Percentiles rank a stretch among this genome's conserved stretches.
Evolutionary conservation across 129 eudicot species (phyloP).

Genomic region (Escallonia herrerae): DNA sequence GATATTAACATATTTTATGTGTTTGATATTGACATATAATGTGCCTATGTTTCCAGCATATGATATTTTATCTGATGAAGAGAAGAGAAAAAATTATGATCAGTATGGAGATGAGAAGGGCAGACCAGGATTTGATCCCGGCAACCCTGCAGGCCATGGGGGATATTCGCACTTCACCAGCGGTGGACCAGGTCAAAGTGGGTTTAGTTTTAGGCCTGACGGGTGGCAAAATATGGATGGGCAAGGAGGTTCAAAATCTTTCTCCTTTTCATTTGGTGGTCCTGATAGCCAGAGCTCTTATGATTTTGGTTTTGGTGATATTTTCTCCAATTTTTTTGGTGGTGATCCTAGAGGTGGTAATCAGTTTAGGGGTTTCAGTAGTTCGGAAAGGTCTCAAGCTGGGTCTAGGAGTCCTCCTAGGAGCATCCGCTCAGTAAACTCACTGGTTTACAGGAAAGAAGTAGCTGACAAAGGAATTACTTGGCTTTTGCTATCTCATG

Average conservation of each 20-base stretch:
- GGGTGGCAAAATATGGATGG: constrained; percentile 87
- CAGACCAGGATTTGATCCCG: constrained; percentile 62
- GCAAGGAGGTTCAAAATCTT: constrained; percentile 59
- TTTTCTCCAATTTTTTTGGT: constrained; percentile 81
- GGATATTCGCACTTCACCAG: constrained; percentile 55
- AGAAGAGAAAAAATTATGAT: constrained; percentile 88
- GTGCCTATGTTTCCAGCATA: constrained; percentile 47
- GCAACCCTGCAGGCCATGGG: constrained; percentile 43
- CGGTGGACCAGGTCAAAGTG: constrained; percentile 83
- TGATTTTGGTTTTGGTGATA: constrained; percentile 68
- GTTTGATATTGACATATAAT: no score
- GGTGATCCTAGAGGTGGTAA: constrained; percentile 66
- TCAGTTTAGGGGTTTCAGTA: constrained; percentile 52
- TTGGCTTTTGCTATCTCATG: constrained; percentile 63
- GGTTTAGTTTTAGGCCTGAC: constrained; percentile 62
- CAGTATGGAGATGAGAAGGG: constrained; percentile 82
- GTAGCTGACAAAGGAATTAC: constrained; percentile 60
- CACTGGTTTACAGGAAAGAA: constrained; percentile 64
- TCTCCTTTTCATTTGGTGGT: constrained; percentile 92
- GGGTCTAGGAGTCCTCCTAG: constrained; percentile 28
- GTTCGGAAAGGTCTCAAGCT: constrained; percentile 48
- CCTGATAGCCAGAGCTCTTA: constrained; percentile 52
- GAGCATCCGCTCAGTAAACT: constrained; percentile 37
- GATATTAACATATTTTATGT: no score
- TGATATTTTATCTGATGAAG: constrained; percentile 84